Conservation (phyloP, 2,329 filamentous ascomycete species). For the Ophiostoma sp. region DNA sequence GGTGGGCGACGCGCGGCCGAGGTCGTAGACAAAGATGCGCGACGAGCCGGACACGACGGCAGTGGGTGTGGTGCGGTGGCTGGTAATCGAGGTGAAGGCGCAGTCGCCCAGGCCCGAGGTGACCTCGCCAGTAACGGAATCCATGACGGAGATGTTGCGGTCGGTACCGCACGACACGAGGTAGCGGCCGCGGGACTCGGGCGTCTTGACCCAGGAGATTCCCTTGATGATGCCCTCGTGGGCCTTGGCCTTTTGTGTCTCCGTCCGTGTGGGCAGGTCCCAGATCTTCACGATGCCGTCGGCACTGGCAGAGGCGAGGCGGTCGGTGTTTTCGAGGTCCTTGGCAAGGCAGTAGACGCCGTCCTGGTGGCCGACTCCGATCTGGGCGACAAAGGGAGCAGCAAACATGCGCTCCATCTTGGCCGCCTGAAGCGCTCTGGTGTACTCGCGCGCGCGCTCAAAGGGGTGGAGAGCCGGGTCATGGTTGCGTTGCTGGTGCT, state of each 20-base stretch:
- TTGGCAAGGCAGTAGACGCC: constrained; percentile 79
- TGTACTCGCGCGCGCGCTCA: constrained; percentile 83
- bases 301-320: constrained; percentile 76
- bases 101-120: constrained; percentile 79
- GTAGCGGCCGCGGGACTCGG: constrained; percentile 31
- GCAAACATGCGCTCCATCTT: constrained; percentile 86
- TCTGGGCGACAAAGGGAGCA: constrained; percentile 68
- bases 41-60: constrained; percentile 26
- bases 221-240: constrained; percentile 52
- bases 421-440: constrained; percentile 64
- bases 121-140: constrained; percentile 77
- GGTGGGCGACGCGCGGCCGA: constrained; percentile 22
- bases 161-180: constrained; percentile 64
- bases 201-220: constrained; percentile 73
- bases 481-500: constrained; percentile 28
- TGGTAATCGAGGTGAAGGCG: constrained; percentile 60
- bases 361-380: constrained; percentile 87
- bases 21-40: constrained; percentile 26
- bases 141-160: constrained; percentile 81
- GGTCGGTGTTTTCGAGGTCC: constrained; percentile 66
- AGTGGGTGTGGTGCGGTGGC: constrained; percentile 24
- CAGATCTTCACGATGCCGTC: constrained; percentile 82
- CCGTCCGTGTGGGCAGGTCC: constrained; percentile 59
- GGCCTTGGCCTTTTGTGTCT: constrained; percentile 67
- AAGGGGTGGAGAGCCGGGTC: constrained; percentile 86